Evolutionary conservation across 23 red algal genomes (phyloP).

Genomic region (Gracilaria domingensis): DNA sequence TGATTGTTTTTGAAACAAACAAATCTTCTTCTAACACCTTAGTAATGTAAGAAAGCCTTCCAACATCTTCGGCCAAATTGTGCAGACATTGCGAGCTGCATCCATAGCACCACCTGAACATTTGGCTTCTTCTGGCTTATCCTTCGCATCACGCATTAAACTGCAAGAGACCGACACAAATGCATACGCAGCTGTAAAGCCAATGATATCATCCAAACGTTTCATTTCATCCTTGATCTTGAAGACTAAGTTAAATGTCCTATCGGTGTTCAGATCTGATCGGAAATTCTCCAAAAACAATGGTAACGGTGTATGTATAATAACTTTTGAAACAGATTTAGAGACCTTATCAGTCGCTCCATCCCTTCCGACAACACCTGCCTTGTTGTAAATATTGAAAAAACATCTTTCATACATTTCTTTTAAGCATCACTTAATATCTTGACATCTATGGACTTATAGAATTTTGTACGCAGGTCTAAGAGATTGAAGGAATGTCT

Average conservation of each 20-base stretch:
- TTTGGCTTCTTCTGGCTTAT: neutral
- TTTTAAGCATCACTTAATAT: no score
- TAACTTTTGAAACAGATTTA: neutral
- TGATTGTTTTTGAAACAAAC: neutral
- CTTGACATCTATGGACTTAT: no score
- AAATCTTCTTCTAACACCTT: neutral
- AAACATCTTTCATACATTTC: no score
- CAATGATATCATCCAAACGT: neutral
- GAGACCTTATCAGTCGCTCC: neutral
- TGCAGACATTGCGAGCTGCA: neutral
- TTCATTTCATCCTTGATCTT: neutral
- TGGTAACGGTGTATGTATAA: neutral
- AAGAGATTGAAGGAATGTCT: no score
- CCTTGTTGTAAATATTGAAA: no score
- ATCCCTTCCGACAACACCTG: neutral
- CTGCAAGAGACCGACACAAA: constrained; percentile 9
- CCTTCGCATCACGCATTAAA: neutral
- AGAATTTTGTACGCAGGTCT: no score
- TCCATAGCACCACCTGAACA: neutral
- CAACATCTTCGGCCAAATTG: neutral
- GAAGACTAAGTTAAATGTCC: neutral
- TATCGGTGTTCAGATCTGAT: neutral
- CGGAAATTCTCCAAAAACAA: neutral
- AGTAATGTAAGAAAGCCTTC: neutral
- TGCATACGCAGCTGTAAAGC: neutral